Conservation (phyloP, 768 basidiomycete species). For the Lentinula raphanica region DNA sequence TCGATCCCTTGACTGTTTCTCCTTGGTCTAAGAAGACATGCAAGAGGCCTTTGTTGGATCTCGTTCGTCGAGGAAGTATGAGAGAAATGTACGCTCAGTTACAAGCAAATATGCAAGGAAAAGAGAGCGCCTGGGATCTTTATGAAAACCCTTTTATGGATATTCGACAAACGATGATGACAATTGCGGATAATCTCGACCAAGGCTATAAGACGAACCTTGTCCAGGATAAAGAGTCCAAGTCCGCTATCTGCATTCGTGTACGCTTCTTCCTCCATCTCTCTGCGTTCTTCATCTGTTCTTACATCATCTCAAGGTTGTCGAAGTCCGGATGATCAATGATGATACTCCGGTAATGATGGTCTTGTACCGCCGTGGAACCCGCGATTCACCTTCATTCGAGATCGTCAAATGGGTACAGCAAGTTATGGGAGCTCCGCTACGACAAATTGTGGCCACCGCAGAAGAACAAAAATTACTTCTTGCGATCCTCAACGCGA, state of each 20-base stretch:
- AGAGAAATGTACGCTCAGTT: background rate
- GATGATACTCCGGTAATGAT: constrained; percentile 8
- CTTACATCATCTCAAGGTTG: background rate
- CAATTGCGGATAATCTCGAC: constrained; percentile 2
- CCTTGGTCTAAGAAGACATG: background rate
- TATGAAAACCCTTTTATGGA: constrained; percentile 9
- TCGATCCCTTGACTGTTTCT: background rate
- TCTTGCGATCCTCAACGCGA: constrained; percentile 3
- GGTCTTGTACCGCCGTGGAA: constrained; percentile 2
- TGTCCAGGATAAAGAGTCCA: constrained; percentile 5
- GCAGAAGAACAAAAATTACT: constrained; percentile 8
- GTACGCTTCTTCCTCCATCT: background rate
- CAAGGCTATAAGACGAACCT: background rate
- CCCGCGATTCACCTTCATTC: background rate
- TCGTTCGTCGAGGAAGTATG: background rate
- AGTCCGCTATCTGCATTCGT: constrained; percentile 5
- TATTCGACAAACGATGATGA: constrained; percentile 9
- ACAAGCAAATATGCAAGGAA: background rate
- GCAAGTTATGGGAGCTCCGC: background rate
- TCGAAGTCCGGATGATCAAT: background rate
- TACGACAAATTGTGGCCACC: constrained; percentile 1
- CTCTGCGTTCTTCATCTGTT: background rate
- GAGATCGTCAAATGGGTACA: background rate
- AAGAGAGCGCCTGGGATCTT: background rate
- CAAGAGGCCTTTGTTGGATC: background rate